These are phyloP conservation scores for Rhodotorula sp. DNA, from an alignment of 1,284 basidiomycete species.

Conservation along the genomic window DNA sequence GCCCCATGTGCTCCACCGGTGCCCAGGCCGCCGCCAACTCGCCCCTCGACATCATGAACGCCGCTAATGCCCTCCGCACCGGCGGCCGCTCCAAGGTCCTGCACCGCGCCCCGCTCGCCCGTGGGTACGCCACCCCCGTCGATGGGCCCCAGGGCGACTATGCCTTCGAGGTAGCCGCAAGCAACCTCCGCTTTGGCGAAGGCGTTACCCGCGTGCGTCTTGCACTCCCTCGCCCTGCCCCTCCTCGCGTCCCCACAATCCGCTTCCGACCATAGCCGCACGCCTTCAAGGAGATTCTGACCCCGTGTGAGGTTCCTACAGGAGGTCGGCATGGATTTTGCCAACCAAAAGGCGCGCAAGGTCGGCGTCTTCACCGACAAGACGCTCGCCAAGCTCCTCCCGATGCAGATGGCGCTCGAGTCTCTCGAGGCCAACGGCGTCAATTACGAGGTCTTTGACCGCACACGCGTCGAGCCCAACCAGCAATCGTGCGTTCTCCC, in stretches of 20 bases:
- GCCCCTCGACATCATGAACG: conserved; percentile 33
- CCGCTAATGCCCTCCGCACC: conserved; percentile 32
- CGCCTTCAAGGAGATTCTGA: background rate
- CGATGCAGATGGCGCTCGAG: conserved; percentile 71
- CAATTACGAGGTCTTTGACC: conserved; percentile 71
- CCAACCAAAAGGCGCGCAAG: conserved; percentile 82
- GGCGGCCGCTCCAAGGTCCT: conserved; percentile 21
- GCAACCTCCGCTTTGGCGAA: conserved; percentile 68
- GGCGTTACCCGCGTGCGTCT: conserved; percentile 66
- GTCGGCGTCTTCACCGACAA: conserved; percentile 93
- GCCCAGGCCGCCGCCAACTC: conserved; percentile 1
- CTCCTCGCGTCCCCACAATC: background rate
- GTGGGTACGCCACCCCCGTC: conserved; percentile 72
- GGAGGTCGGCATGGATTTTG: conserved; percentile 92
- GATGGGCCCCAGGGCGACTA: conserved; percentile 74
- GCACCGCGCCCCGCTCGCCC: conserved; percentile 10
- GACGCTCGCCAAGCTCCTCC: conserved; percentile 75
- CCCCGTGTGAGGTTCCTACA: conserved; percentile 6
- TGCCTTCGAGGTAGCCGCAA: conserved; percentile 92
- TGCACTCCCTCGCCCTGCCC: background rate
- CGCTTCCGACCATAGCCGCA: background rate
- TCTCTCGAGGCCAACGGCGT: conserved; percentile 73
- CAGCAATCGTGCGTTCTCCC: conserved; percentile 61
- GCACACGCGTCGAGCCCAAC: conserved; percentile 85
- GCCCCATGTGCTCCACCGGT: conserved; percentile 35